Evolutionary conservation across 1,284 basidiomycete species (phyloP), one percentile per base, ranked within the genome.

Genomic region (Ceratorhiza oryzae-sativae): DNA sequence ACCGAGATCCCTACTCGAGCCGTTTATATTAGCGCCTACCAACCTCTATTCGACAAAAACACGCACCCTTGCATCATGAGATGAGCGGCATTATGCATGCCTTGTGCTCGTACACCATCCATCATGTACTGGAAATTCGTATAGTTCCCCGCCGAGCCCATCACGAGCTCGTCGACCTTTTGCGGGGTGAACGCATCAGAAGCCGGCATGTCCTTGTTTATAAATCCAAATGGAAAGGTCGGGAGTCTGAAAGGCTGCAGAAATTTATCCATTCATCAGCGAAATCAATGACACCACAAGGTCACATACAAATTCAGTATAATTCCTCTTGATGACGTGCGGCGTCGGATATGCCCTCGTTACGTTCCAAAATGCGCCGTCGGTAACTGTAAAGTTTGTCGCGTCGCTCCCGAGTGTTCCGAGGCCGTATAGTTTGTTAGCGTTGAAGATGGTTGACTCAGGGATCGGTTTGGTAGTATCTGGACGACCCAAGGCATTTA

Each of bases 71-170:
- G 27, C 45, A 59, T 71, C 67, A 71, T 62, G 39, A 73, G 48
- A 34, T 73, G 73, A 18, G 71, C 62, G 39, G 73, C 68, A 34
- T 71, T 73, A 36, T 73, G 73, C 49, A 62, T 53, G 10, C 73
- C 73, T 42, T 73, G 71, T 18, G 70, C 68, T 13, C 71, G 56
- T 2, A 56, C 41, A 13, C 73, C 73, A 41, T 73, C 73, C 18
- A 73, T 67, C 32, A 63, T 61, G 30, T 62, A 60, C 49, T 48
- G 46, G 53, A 73, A 73, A 36, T 56, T 71, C 18, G 68, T 72
- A 42, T 36, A 73, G 42, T 73, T 72, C n/a, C 73, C 73, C 1
- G 18, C 36, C 2, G 55, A 65, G 9, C 71, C 61, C 12, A 9
- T 39, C 18, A 73, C 56, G 27, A 73, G 42, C 3, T 42, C 34